These are phyloP conservation scores for Curvularia sp. DNA, from an alignment of 2,329 filamentous ascomycete genomes.

Conservation along the genomic window DNA sequence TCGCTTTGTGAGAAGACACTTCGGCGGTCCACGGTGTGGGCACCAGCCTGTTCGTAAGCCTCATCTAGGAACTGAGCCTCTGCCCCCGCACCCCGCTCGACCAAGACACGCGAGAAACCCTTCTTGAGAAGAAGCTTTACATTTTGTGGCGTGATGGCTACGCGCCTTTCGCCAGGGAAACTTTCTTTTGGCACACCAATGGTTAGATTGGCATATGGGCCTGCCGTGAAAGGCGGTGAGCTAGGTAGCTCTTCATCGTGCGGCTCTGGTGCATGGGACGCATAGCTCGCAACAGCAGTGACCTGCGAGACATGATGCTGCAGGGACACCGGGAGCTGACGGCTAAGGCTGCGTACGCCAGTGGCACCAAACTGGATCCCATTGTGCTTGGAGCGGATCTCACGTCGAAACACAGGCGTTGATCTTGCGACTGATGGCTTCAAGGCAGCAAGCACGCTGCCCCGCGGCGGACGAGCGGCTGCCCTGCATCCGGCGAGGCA, in stretches of 20 bases:
- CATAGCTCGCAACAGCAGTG: conserved; percentile 40
- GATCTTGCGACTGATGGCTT: conserved; percentile 30
- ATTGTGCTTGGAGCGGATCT: conserved; percentile 24
- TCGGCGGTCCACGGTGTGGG: conserved; percentile 73
- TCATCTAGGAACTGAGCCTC: conserved; percentile 79
- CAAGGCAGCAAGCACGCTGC: conserved; percentile 27
- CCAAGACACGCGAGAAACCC: conserved; percentile 76
- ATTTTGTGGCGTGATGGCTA: conserved; percentile 85
- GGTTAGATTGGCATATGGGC: conserved; percentile 74
- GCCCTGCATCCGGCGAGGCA: conserved; percentile 39
- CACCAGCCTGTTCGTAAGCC: conserved; percentile 79
- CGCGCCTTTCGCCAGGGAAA: conserved; percentile 79
- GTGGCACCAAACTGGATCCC: conserved; percentile 27
- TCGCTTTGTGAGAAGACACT: conserved; percentile 77
- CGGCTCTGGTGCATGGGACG: conserved; percentile 44
- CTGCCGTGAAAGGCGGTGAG: conserved; percentile 47
- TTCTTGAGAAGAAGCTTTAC: conserved; percentile 84
- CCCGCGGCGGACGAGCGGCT: conserved; percentile 35
- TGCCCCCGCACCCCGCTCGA: conserved; percentile 81
- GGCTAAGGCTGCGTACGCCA: conserved; percentile 34
- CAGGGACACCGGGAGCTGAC: conserved; percentile 39
- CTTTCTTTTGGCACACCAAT: conserved; percentile 82
- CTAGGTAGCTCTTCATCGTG: conserved; percentile 48
- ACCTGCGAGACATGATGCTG: conserved; percentile 38
- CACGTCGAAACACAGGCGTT: conserved; percentile 31